Evolutionary conservation across 768 basidiomycete species (phyloP).

Genomic region (Phaeotremella skinneri): DNA sequence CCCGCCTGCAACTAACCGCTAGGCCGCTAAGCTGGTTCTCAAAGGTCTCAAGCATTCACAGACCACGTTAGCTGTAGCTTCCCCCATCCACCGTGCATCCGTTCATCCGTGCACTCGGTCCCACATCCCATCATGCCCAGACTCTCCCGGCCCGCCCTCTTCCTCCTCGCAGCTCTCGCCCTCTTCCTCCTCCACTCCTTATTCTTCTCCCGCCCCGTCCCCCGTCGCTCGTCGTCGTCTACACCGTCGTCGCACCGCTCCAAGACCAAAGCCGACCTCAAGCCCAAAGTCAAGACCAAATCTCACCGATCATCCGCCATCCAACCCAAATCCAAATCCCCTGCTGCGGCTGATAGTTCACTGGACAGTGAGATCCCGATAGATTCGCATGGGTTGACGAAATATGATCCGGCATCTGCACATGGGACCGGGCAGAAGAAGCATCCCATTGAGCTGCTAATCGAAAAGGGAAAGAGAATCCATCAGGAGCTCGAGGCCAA

Average conservation of each 20-base stretch:
- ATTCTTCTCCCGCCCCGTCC: conserved; percentile 4
- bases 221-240: neutral
- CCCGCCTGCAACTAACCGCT: no score
- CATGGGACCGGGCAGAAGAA: conserved; percentile 4
- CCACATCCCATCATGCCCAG: conserved; percentile 23
- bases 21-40: no score
- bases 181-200: conserved; percentile 13
- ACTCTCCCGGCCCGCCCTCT: conserved; percentile 5
- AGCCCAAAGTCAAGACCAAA: conserved; percentile 6
- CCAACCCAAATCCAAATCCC: neutral
- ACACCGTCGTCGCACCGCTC: neutral
- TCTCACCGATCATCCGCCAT: neutral
- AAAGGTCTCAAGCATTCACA: no score
- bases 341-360: conserved; percentile 5
- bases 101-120: no score
- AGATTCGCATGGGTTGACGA: conserved; percentile 22
- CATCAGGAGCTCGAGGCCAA: conserved; percentile 20
- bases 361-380: conserved; percentile 5
- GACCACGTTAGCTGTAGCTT: no score
- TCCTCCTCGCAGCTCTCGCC: conserved; percentile 3
- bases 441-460: conserved; percentile 35
- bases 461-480: conserved; percentile 30
- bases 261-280: neutral
- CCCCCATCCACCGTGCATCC: no score
- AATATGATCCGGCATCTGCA: conserved; percentile 1